These are phyloP conservation scores for Stachybotrys echinatus DNA, from an alignment of 2,329 filamentous ascomycete genomes.

Conservation along the genomic window DNA sequence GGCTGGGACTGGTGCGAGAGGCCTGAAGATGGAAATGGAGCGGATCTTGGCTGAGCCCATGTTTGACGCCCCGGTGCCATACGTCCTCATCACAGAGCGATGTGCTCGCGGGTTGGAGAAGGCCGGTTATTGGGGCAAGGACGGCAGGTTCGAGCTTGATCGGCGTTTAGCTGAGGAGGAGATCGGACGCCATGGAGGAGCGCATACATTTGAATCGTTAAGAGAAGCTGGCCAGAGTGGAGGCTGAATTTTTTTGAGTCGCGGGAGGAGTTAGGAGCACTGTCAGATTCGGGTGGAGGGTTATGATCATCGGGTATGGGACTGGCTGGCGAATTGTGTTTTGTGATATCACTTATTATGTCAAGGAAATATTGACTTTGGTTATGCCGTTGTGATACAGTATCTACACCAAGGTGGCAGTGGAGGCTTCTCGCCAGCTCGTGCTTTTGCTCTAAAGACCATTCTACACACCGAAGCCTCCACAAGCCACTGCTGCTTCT, in stretches of 20 bases:
- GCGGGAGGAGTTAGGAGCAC: constrained; percentile 7
- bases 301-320: constrained; percentile 5
- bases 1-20: constrained; percentile 70
- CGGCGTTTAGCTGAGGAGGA: constrained; percentile 63
- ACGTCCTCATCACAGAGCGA: constrained; percentile 67
- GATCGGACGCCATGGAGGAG: constrained; percentile 6
- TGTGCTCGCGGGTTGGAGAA: constrained; percentile 60
- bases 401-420: constrained; percentile 32
- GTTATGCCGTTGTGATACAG: constrained; percentile 36
- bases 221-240: constrained; percentile 43
- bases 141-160: constrained; percentile 65
- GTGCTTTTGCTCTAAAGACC: constrained; percentile 20
- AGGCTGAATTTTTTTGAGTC: constrained; percentile 24
- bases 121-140: constrained; percentile 61
- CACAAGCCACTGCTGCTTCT: constrained; percentile 24
- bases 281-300: constrained; percentile 8
- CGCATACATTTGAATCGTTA: constrained; percentile 32
- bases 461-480: constrained; percentile 30
- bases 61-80: constrained; percentile 74
- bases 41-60: constrained; percentile 72
- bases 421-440: constrained; percentile 24
- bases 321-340: constrained; percentile 8
- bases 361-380: constrained; percentile 24
- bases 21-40: constrained; percentile 76
- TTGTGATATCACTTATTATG: constrained; percentile 7